phyloP scores from a whole-genome alignment of 257 asterid genomes.

The Penstemon barbatus region DNA sequence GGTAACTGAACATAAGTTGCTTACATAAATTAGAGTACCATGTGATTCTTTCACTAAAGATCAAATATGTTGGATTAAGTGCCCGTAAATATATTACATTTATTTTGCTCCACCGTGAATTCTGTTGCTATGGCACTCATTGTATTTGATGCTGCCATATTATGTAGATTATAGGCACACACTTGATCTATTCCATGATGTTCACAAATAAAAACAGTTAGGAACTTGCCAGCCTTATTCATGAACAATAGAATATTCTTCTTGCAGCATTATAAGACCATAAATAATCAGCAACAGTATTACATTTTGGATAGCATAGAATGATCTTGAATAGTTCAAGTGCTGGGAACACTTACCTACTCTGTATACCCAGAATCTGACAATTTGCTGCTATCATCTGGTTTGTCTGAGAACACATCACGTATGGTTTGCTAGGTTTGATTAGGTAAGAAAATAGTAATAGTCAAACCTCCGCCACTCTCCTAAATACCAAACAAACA shows the following conservation, averaged over 20 bases:
- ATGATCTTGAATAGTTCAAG: background rate
- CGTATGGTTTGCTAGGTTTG: background rate
- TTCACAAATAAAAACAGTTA: background rate
- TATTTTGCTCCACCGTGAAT: too few relatives aligned
- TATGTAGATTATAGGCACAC: too few relatives aligned
- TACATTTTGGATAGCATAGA: background rate
- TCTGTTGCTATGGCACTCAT: too few relatives aligned
- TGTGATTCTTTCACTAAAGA: too few relatives aligned
- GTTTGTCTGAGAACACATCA: background rate
- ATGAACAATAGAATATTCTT: background rate
- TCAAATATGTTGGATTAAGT: too few relatives aligned
- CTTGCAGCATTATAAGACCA: background rate
- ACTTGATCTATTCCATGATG: too few relatives aligned
- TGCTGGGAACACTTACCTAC: background rate
- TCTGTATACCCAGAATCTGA: conserved; percentile 1
- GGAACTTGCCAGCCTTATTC: background rate
- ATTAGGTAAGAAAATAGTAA: background rate
- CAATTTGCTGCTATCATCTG: conserved; percentile 1
- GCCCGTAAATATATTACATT: too few relatives aligned
- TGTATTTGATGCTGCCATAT: too few relatives aligned
- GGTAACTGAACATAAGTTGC: background rate
- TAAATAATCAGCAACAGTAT: background rate
- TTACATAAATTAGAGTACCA: too few relatives aligned
- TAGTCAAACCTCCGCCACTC: too few relatives aligned
- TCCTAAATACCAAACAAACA: too few relatives aligned